These are phyloP conservation scores for Pestalotiopsis sp. DNA, from an alignment of 2,329 filamentous ascomycete species.

Conservation along the genomic window DNA sequence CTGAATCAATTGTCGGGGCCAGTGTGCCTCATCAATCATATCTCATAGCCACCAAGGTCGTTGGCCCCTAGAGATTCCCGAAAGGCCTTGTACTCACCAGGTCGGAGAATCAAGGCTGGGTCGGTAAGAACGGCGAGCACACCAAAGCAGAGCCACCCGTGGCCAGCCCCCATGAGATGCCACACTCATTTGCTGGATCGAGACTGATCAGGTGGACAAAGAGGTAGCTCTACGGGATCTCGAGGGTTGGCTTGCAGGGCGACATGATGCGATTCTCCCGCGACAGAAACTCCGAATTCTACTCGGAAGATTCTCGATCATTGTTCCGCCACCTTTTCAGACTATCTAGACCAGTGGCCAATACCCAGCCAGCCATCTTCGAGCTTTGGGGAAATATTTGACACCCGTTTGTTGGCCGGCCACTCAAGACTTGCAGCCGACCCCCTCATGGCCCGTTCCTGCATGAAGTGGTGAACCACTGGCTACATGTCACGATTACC, in stretches of 20 bases:
- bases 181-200: not conserved
- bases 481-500: not conserved
- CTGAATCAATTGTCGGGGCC: not conserved
- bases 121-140: not conserved
- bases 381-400: not conserved
- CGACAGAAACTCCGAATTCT: not conserved
- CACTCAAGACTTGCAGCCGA: not conserved
- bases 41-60: not conserved
- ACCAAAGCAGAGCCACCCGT: not conserved
- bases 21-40: not conserved
- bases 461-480: constrained; percentile 5
- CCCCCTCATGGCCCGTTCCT: not conserved
- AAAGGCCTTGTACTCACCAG: not conserved
- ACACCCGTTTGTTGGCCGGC: not conserved
- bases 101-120: not conserved
- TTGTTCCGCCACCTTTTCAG: not conserved
- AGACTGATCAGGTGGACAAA: not conserved
- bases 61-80: not conserved
- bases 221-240: not conserved
- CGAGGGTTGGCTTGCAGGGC: not conserved
- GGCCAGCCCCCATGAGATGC: not conserved
- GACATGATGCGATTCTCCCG: not conserved
- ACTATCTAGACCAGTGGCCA: not conserved
- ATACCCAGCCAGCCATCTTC: constrained; percentile 10
- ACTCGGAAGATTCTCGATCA: not conserved